Evolutionary conservation across 768 basidiomycete genomes (phyloP).

Genomic region (Lactarius hengduanensis): DNA sequence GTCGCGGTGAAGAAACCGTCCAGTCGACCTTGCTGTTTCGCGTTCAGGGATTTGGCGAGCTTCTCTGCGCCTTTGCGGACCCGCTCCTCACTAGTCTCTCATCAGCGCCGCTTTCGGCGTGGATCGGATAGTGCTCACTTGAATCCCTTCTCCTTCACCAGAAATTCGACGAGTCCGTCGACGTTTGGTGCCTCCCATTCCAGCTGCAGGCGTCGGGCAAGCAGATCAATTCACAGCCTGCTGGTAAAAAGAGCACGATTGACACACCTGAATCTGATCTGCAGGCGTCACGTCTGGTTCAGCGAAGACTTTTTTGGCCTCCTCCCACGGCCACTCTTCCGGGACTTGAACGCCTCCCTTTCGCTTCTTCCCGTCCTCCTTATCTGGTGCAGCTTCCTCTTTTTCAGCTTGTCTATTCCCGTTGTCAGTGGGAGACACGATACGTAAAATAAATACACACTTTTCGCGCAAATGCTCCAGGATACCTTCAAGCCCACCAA

Average conservation of each 20-base stretch:
- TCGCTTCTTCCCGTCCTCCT: constrained; percentile 58
- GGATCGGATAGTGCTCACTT: constrained; percentile 51
- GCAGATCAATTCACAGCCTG: neutral
- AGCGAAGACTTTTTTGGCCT: constrained; percentile 87
- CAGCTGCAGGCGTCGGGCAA: constrained; percentile 48
- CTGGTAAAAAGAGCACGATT: neutral
- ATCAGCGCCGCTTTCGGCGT: neutral
- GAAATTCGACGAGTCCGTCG: constrained; percentile 89
- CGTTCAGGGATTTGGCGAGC: constrained; percentile 77
- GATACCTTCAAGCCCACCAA: constrained; percentile 67
- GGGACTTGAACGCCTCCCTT: constrained; percentile 80
- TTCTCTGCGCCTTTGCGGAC: constrained; percentile 95
- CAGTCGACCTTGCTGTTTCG: constrained; percentile 94
- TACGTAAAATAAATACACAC: constrained; percentile 38
- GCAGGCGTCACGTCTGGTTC: constrained; percentile 89
- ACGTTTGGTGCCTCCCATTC: constrained; percentile 94
- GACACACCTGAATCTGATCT: constrained; percentile 74
- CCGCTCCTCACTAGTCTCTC: constrained; percentile 77
- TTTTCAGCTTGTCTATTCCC: constrained; percentile 43
- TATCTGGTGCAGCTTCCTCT: constrained; percentile 40
- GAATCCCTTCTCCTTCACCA: constrained; percentile 96
- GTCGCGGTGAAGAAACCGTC: constrained; percentile 92
- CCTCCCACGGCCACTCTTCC: constrained; percentile 96
- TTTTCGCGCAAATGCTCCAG: constrained; percentile 78
- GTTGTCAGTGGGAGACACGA: constrained; percentile 15